Base-by-base conservation (phyloP, 1,284 basidiomycete species). In the Irpex lacteus region DNA sequence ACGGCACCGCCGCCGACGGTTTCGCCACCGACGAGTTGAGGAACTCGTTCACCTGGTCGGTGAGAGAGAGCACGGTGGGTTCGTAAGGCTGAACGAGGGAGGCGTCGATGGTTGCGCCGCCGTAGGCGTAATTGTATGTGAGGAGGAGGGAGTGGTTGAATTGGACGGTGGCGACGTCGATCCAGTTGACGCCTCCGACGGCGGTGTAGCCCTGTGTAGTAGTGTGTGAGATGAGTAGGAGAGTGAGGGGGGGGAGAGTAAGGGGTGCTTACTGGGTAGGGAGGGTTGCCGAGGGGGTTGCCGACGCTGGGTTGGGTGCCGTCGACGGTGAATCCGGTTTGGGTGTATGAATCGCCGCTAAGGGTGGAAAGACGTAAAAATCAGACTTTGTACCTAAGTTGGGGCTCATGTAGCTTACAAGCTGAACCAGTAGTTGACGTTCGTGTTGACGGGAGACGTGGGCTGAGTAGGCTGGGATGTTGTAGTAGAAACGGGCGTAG, bases 71-170 rank as follows among this genome's bases (percentile, higher is more conserved):
- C 15, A 87, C 81, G 0, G 80, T 82, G 2, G 84, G 76, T 52
- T 73, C 70, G 68, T 78, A 85, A 1, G 86, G 84, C 5, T 75
- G 63, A 40, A 86, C 85, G 34, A 86, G 78, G 18, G 65, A 77
- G 1, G 82, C 77, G 69, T 86, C 79, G 66, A 87, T 86, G 18
- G 84, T 86, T 15, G 85, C 85, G 18, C 85, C 85, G 44, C 85
- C 84, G 67, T 84, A 85, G 1, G 86, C 85, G 66, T 82, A 86
- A 72, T 87, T 87, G 75, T 85, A 87, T 0, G 83, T 84, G 50
- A 85, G 75, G 58, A 85, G 66, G 6, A 80, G 70, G 5, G 85
- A 85, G 40, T 77, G 80, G 76, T 88, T 87, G 75, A 79, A 80
- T 52, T 76, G 72, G 2, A 77, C 76, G 0, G 85, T 83, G 62